Evolutionary conservation across 1,284 basidiomycete genomes (phyloP).

Genomic region (Heliocybe sulcata): DNA sequence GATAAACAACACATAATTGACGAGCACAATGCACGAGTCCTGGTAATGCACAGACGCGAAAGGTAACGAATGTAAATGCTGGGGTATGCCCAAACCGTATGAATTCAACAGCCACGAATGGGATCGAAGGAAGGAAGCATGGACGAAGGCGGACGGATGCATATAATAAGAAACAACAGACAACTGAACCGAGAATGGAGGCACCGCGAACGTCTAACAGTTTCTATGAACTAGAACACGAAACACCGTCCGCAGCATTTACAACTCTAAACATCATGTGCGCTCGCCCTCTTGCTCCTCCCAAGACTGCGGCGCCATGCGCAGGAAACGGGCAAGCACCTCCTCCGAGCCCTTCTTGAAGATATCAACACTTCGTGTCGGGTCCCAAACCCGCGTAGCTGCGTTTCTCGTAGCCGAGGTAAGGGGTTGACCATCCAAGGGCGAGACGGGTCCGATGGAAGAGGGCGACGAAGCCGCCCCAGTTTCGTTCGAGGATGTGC

Average conservation of each 20-base stretch:
- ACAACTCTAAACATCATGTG: background rate
- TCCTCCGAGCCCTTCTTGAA: slow-evolving; percentile 82
- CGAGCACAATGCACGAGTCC: background rate
- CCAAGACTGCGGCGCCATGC: slow-evolving; percentile 52
- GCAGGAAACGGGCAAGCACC: slow-evolving; percentile 71
- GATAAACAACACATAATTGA: slow-evolving; percentile 1
- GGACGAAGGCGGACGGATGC: background rate
- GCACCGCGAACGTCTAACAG: too few species aligned
- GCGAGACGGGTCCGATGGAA: slow-evolving; percentile 40
- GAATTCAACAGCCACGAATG: background rate
- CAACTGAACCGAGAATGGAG: slow-evolving; percentile 7
- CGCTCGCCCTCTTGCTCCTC: slow-evolving; percentile 36
- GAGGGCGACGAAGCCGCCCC: slow-evolving; percentile 33
- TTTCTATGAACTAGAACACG: background rate
- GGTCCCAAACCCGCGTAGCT: slow-evolving; percentile 65
- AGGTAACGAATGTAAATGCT: background rate
- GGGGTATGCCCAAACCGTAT: slow-evolving; percentile 1
- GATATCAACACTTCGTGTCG: slow-evolving; percentile 68
- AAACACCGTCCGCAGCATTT: background rate
- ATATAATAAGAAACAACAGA: slow-evolving; percentile 11
- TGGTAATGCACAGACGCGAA: too few species aligned
- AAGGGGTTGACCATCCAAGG: slow-evolving; percentile 26
- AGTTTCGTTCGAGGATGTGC: slow-evolving; percentile 25
- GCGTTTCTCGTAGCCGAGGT: slow-evolving; percentile 13
- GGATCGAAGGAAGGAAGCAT: background rate